Evolutionary conservation across 345 rosid genomes (phyloP), one percentile per base, ranked within the genome.

Genomic region (Turnera subulata): DNA sequence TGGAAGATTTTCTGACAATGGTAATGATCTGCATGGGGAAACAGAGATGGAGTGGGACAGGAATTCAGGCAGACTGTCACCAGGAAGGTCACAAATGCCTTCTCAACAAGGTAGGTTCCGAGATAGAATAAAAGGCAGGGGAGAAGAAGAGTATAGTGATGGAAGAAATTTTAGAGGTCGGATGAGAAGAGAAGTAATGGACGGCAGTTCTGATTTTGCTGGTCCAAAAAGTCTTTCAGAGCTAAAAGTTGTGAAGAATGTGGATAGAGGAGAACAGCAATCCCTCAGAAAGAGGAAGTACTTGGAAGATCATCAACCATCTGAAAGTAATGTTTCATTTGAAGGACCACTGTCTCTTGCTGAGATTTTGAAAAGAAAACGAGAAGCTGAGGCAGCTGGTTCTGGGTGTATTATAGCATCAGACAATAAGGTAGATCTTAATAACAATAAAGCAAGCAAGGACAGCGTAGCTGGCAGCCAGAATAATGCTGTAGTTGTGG

Each of bases 331-430:
- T 46, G 61, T 71, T 43, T 73, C 95, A 9, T 91, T 91, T 67
- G 82, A 84, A 57, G 92, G 91, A 59, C 98, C 98, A 9, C 75
- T 84, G 82, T 85, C 98, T 55, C 78, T 91, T 21, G 84, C 86
- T 46, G 95, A 82, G 82, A 87, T 91, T 72, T 77, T 88, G 64
- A 91, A 74, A 77, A 84, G 96, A 56, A 88, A 91, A 76, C 78
- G 84, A 75, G 82, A 71, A 39, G 77, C 80, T 59, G 79, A 58
- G 65, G 66, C 67, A 50, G 65, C 74, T 64, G 73, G 66, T 55
- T 71, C 71, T 46, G 74, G 71, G 18, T 60, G 62, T 58, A 65
- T 35, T 53, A 53, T 46, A 15, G 35, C 35, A 29, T 39, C 69
- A 14, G 25, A 21, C 42, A 59, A 26, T 52, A 44, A 54, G 58